phyloP scores from a whole-genome alignment of 306 rosid genomes.

The Glycine soja region DNA sequence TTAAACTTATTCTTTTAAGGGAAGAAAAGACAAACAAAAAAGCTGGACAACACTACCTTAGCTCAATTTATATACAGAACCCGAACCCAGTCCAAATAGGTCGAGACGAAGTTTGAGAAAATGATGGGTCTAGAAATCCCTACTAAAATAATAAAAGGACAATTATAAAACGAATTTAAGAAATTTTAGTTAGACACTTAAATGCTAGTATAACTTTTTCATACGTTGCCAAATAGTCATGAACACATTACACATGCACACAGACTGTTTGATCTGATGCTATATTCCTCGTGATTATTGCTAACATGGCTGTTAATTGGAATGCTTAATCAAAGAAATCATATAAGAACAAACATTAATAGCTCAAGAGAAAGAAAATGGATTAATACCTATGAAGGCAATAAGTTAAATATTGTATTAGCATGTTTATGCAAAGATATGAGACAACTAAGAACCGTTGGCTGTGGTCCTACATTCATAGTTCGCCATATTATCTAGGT shows the following conservation, averaged over 20 bases:
- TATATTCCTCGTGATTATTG: not conserved
- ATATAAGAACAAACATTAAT: slow-evolving; percentile 20
- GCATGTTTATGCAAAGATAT: slow-evolving; percentile 33
- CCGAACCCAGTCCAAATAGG: not conserved
- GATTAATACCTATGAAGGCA: not conserved
- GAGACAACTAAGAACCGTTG: not conserved
- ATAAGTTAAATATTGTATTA: not conserved
- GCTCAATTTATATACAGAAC: not conserved
- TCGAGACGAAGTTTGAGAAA: not conserved
- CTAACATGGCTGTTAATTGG: not conserved
- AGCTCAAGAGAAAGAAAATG: slow-evolving; percentile 23
- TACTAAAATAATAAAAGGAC: not conserved
- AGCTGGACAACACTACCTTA: not conserved
- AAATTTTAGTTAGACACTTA: not conserved
- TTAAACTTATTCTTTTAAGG: not conserved
- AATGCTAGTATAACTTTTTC: not conserved
- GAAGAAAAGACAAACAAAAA: not conserved
- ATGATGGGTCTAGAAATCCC: not conserved
- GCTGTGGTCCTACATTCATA: slow-evolving; percentile 42
- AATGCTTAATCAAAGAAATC: slow-evolving; percentile 31
- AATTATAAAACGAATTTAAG: not conserved
- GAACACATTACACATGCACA: not conserved
- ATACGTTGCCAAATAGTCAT: not conserved
- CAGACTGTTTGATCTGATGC: slow-evolving; percentile 29
- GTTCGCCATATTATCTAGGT: slow-evolving; percentile 32